Base-by-base conservation (phyloP, 169 alveolate species). In the Plasmodium knowlesi region DNA sequence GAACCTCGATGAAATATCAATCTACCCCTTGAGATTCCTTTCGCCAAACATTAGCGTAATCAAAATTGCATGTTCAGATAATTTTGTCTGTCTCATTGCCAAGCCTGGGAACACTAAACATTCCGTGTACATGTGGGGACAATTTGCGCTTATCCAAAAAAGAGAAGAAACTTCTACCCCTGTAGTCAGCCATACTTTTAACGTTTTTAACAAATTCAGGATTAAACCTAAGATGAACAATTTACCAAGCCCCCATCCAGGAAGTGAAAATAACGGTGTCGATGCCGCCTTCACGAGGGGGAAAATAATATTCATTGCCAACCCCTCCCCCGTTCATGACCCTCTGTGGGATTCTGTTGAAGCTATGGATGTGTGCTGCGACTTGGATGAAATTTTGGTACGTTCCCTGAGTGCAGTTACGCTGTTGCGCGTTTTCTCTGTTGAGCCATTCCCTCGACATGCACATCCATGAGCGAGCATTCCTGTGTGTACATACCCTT, bases 61-160 rank as follows among this genome's bases (percentile, higher is more conserved):
- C 37, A 91, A 91, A 91, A 91, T 91, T 67, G 76, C 70, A 46
- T 91, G 95, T 46, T 91, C 95, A 5, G 95, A 91, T 46, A 91
- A 91, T 91, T 91, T 80, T 57, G 95, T 82, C 19, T 91, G 95
- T 50, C 9, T 91, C 19, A 91, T 91, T 50, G 76, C 92, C 1
- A 82, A 81, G 67, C 81, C 61, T 57, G 72, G 30, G 30, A 39
- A 72, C 37, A 50, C 78, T 32, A 72, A 91, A 71, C 84, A 91
- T 41, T 81, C 95, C 6, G 5, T 91, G 12, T 91, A 70, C 46
- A 91, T 91, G 92, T 91, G 95, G 95, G 95, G 95, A 54, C 84
- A 91, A 82, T 80, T 91, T 50, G 73, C 86, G 43, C 76, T 67
- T 82, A 72, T 91, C 25, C 88, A 86, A 53, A 86, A 86, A 76